Percentiles rank a stretch among this genome's conserved stretches.
These are phyloP conservation scores for Sporothrix phasma DNA, from an alignment of 2,329 filamentous ascomycete species.

Conservation along the genomic window DNA sequence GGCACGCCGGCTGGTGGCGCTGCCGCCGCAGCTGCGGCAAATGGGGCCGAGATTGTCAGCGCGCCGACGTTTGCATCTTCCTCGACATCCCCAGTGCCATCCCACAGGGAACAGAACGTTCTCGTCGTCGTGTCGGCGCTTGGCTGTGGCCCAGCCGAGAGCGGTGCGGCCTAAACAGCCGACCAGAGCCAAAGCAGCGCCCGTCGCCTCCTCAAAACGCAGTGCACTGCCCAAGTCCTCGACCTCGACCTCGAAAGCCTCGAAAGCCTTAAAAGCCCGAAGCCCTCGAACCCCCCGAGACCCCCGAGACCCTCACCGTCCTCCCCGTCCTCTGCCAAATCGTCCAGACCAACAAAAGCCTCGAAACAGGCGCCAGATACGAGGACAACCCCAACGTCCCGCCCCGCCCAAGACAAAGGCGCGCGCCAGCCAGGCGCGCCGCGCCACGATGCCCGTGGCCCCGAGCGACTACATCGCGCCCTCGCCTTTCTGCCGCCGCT, in stretches of 20 bases:
- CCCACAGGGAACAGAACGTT: neutral
- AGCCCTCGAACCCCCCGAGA: too few relatives aligned
- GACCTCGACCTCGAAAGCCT: neutral
- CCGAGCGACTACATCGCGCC: constrained; percentile 14
- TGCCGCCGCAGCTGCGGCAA: constrained; percentile 20
- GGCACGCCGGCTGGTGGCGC: constrained; percentile 18
- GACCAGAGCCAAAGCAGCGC: constrained; percentile 14
- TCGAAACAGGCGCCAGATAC: neutral
- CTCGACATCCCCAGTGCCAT: neutral
- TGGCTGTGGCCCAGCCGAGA: neutral
- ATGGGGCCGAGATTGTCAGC: constrained; percentile 12
- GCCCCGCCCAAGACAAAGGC: neutral
- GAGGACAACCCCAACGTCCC: neutral
- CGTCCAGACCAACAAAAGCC: neutral
- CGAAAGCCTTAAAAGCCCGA: too few relatives aligned
- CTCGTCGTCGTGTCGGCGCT: neutral
- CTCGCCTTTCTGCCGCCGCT: constrained; percentile 25
- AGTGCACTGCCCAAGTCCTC: neutral
- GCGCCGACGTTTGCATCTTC: neutral
- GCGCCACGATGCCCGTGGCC: neutral
- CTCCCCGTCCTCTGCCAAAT: neutral
- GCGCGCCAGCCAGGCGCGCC: neutral
- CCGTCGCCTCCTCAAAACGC: neutral
- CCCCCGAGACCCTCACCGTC: neutral
- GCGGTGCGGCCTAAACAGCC: constrained; percentile 18